Evolutionary conservation across 2,329 filamentous ascomycete genomes (phyloP).

Genomic region (Raffaelea ambrosiae): DNA sequence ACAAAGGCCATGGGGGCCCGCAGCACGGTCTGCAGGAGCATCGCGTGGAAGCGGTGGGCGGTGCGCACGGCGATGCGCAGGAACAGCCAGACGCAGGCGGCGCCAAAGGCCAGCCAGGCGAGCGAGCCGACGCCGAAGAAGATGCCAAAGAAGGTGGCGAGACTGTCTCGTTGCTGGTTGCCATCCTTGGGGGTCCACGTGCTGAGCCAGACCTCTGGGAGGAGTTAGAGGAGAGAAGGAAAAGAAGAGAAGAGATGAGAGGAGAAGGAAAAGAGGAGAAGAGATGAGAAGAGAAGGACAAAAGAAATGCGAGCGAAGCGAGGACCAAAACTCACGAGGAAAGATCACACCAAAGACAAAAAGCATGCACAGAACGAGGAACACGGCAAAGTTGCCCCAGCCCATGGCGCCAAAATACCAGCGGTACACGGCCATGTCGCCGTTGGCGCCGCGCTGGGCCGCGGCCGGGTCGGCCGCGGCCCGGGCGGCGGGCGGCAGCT

Average conservation of each 20-base stretch:
- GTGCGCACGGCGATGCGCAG: background rate
- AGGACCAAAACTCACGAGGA: background rate
- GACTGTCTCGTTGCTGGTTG: background rate
- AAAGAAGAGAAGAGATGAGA: too few species aligned
- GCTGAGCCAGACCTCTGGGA: constrained; percentile 3
- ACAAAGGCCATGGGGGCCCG: constrained; percentile 12
- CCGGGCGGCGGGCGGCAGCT: background rate
- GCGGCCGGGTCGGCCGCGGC: background rate
- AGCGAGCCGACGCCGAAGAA: background rate
- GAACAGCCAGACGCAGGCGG: background rate
- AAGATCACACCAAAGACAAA: background rate
- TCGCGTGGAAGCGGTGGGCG: background rate
- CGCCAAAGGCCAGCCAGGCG: too few species aligned
- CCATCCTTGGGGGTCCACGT: background rate
- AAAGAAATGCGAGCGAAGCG: too few species aligned
- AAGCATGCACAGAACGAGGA: constrained; percentile 5
- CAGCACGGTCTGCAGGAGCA: constrained; percentile 3
- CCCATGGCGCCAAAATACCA: constrained; percentile 13
- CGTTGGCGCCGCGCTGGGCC: background rate
- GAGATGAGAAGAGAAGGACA: too few species aligned
- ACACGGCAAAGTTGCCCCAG: constrained; percentile 3
- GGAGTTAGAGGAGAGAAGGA: too few species aligned
- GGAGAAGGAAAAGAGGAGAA: too few species aligned
- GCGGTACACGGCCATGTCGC: constrained; percentile 2
- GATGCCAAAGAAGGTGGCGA: background rate